Evolutionary conservation across 306 rosid genomes (phyloP).

Genomic region (Ochetophila trinervis): DNA sequence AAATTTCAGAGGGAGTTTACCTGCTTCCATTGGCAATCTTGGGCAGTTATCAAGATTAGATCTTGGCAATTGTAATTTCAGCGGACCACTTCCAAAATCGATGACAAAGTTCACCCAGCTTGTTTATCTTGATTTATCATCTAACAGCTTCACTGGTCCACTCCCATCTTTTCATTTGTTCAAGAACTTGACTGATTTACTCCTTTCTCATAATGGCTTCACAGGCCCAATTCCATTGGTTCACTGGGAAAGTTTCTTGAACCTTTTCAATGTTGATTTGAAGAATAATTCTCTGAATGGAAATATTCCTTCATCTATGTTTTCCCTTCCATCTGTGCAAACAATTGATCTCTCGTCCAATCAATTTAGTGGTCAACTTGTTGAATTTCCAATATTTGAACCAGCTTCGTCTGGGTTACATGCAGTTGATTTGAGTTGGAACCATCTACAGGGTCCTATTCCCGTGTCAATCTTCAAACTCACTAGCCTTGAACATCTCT

Average conservation of each 20-base stretch:
- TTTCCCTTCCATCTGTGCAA: background rate
- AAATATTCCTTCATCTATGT: background rate
- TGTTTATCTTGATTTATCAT: no score
- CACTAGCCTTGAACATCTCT: background rate
- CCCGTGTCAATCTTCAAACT: no score
- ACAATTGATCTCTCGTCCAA: background rate
- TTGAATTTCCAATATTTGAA: conserved; percentile 1
- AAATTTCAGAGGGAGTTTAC: background rate
- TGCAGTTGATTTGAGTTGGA: conserved; percentile 7
- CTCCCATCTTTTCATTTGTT: conserved; percentile 8
- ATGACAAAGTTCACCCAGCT: no score
- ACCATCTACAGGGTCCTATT: conserved; percentile 18
- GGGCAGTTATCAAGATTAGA: background rate
- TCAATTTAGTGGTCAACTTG: background rate
- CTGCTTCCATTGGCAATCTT: conserved; percentile 2
- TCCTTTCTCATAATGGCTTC: background rate
- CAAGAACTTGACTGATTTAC: conserved; percentile 2
- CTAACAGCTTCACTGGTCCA: background rate
- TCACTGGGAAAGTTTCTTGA: background rate
- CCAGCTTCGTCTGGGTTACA: background rate
- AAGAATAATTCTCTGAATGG: background rate
- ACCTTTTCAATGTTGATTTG: background rate
- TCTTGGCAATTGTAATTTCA: background rate
- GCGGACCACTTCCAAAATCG: no score
- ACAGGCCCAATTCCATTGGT: background rate